phyloP scores from a whole-genome alignment of 106 monocot genomes.

The Gastrodia elata region DNA sequence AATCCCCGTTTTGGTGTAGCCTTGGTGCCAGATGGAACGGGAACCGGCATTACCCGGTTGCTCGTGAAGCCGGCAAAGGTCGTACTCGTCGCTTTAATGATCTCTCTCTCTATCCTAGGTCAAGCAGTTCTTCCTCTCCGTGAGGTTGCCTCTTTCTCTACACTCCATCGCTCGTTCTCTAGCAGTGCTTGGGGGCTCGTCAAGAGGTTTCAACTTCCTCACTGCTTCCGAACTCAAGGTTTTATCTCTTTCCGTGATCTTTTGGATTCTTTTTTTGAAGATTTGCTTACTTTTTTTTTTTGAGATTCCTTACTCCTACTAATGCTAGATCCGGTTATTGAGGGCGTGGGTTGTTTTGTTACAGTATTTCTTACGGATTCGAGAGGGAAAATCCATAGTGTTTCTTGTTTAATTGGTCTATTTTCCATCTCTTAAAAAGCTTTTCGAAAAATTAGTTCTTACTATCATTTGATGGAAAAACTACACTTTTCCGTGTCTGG shows the following conservation, averaged over 20 bases:
- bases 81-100: not conserved
- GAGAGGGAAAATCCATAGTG: not conserved
- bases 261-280: not conserved
- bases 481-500: too few species aligned
- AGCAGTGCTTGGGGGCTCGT: not conserved
- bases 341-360: not conserved
- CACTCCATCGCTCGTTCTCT: not conserved
- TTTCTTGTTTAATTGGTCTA: not conserved
- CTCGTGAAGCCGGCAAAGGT: not conserved
- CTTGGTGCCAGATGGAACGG: not conserved
- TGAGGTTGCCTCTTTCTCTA: not conserved
- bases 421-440: not conserved
- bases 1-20: not conserved
- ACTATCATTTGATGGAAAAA: too few species aligned
- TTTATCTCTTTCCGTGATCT: not conserved
- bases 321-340: not conserved
- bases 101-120: not conserved
- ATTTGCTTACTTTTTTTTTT: not conserved
- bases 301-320: not conserved
- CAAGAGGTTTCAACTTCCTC: not conserved
- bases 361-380: not conserved
- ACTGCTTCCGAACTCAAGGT: not conserved
- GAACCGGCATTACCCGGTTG: too few species aligned
- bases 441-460: not conserved
- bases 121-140: not conserved